Conservation (phyloP, 2,329 filamentous ascomycete species). For the Claviceps maximensis region DNA sequence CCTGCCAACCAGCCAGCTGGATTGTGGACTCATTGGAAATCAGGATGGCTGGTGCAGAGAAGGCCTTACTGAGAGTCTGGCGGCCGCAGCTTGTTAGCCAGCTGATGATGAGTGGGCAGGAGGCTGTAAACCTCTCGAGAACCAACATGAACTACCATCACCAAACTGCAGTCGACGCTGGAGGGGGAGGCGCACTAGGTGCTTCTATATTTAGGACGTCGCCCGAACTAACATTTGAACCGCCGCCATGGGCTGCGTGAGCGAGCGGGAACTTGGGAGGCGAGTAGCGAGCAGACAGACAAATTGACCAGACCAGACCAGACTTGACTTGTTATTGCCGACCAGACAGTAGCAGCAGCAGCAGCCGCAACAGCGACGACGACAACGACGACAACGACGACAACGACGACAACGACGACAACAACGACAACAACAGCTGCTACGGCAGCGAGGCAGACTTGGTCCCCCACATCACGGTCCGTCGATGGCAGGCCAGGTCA, state of each 20-base stretch:
- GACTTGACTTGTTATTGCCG: neutral
- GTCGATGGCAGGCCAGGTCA: neutral
- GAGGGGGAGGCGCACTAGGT: neutral
- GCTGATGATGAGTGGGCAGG: neutral
- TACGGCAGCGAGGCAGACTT: neutral
- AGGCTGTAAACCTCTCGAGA: neutral
- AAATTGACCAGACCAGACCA: no score
- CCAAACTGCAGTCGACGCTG: no score
- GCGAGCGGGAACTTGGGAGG: neutral
- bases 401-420: no score
- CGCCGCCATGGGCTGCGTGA: no score
- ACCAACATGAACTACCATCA: neutral
- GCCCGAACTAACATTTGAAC: constrained; percentile 4
- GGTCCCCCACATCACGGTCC: neutral
- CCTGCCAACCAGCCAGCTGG: neutral
- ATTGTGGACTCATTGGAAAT: no score
- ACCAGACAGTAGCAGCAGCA: neutral
- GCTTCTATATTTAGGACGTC: constrained; percentile 4
- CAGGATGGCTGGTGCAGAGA: no score
- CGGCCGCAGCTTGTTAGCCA: neutral
- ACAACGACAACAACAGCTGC: neutral
- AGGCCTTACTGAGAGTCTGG: no score
- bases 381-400: no score
- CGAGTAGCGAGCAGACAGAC: no score
- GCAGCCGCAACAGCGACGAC: no score